A percentile compares a stretch with the other conserved stretches of the same genome.
These are phyloP conservation scores for Acorus calamus DNA, from an alignment of 106 monocot genomes.

Conservation along the genomic window DNA sequence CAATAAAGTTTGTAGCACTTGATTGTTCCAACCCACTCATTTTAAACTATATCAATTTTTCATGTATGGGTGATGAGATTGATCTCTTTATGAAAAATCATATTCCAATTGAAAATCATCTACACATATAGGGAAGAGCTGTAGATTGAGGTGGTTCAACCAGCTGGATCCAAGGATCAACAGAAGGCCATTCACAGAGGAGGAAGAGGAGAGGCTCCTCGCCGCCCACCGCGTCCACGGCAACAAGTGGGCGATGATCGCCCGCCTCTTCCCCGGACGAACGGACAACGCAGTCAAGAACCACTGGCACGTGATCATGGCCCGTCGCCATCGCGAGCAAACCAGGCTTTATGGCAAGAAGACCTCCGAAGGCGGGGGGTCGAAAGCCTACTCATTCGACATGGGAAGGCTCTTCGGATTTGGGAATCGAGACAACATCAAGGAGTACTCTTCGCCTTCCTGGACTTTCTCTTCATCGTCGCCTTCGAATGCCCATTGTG, in stretches of 20 bases:
- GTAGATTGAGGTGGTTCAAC: no score
- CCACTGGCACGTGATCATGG: constrained; percentile 89
- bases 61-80: no score
- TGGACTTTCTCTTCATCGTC: neutral
- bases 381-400: constrained; percentile 3
- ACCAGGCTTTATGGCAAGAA: constrained; percentile 18
- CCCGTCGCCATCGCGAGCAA: constrained; percentile 41
- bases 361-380: neutral
- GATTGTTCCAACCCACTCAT: no score
- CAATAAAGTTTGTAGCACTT: no score
- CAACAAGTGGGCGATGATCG: constrained; percentile 86
- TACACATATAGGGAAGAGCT: no score
- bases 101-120: no score
- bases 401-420: constrained; percentile 4
- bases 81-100: no score
- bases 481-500: neutral
- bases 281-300: constrained; percentile 94
- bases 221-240: no score
- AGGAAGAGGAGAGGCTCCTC: no score
- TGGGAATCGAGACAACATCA: neutral
- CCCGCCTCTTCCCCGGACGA: constrained; percentile 73
- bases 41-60: no score
- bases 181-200: no score
- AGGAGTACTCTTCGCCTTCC: constrained; percentile 5
- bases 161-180: no score